Base-by-base conservation (phyloP, 2,329 filamentous ascomycete species). In the Dactylellina cionopaga region DNA sequence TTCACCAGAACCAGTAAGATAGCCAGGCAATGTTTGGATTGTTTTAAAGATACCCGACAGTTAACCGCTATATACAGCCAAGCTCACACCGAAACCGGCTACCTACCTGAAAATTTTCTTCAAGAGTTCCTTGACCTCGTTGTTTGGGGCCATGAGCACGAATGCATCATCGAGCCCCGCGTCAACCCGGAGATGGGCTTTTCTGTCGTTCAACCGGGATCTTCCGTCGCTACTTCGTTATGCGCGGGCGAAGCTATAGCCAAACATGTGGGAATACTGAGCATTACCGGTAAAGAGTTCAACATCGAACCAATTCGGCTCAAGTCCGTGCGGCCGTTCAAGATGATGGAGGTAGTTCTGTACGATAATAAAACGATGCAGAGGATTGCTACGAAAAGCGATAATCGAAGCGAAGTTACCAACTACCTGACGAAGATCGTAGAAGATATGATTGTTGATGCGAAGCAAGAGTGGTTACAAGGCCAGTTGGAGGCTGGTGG, bases 111-210 rank as follows among this genome's bases (percentile, higher is more conserved):
- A 78, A 92, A 90, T 76, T 95, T 97, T 77, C 83, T 99, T 0
- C 96, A 95, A 0, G 89, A 92, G 15, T 98, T 96, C 82, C 83
- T 99, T 74, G 90, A 99, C 78, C 84, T 99, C 3, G 88, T 99
- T 0, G 86, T 99, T 54, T 99, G 95, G 95, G 95, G 95, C 2
- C 95, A 99, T 78, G 95, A 99, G 80, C 95, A 99, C 78, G 94
- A 99, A 80, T 99, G 95, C 78, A 80, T 94, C 5, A 96, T 99
- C 75, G 89, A 96, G 44, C 95, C 95, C 0, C 83, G 84, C 0
- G 84, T 88, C 47, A 99, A 98, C 77, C 87, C 90, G 0, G 92
- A 96, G 78, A 96, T 90, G 49, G 90, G 90, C 0, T 99, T 99
- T 76, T 88, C 95, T 76, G 94, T 99, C 74, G 97, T 99, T 87